Conservation (phyloP, 208 protist genomes). For the Crithidia thermophila region DNA sequence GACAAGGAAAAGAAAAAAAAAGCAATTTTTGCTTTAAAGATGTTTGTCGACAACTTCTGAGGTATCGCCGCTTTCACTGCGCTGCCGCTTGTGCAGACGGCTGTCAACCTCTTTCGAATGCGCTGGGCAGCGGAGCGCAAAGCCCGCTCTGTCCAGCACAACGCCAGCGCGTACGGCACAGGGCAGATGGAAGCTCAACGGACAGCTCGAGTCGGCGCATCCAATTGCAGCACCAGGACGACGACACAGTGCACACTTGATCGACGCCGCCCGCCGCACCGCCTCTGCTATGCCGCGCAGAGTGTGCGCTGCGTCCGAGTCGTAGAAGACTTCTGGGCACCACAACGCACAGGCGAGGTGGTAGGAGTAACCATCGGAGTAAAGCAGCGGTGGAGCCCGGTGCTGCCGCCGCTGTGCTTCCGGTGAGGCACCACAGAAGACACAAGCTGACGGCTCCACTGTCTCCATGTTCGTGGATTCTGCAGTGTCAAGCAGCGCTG, state of each 20-base stretch:
- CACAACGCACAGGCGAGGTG: constrained; percentile 73
- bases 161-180: constrained; percentile 46
- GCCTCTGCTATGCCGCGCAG: constrained; percentile 41
- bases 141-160: constrained; percentile 17
- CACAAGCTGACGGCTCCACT: not conserved
- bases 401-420: not conserved
- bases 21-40: too few relatives aligned
- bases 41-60: too few relatives aligned
- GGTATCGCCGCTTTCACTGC: too few relatives aligned
- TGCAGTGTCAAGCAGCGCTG: not conserved
- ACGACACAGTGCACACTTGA: constrained; percentile 67
- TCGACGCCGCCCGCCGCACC: constrained; percentile 24
- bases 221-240: constrained; percentile 42
- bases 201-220: constrained; percentile 46
- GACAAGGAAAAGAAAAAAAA: too few relatives aligned
- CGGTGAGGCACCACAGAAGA: constrained; percentile 7
- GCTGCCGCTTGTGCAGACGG: too few relatives aligned
- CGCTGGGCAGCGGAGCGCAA: constrained; percentile 27
- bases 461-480: not conserved
- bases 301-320: constrained; percentile 13
- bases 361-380: constrained; percentile 26
- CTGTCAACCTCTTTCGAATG: constrained; percentile 12
- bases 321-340: constrained; percentile 78
- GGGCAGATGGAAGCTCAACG: constrained; percentile 56
- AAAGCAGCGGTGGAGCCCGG: not conserved